These are phyloP conservation scores for Nicotiana sylvestris DNA, from an alignment of 257 asterid genomes.

Conservation along the genomic window DNA sequence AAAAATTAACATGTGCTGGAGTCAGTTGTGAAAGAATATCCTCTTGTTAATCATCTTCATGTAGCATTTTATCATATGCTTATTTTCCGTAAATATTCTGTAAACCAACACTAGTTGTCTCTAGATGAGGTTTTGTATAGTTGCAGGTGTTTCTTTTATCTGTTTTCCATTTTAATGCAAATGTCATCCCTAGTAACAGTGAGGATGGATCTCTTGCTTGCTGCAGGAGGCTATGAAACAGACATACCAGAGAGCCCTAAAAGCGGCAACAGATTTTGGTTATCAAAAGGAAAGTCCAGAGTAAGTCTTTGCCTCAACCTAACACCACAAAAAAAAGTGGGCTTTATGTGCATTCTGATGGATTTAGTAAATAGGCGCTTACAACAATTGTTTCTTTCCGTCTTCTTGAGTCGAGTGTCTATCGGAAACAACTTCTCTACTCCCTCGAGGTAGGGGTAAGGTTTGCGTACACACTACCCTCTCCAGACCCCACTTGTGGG, in stretches of 20 bases:
- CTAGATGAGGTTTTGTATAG: neutral
- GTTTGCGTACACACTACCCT: too few relatives aligned
- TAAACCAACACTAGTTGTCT: neutral
- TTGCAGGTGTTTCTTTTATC: conserved; percentile 7
- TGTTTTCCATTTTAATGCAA: neutral
- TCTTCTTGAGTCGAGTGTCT: too few relatives aligned
- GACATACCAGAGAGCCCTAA: conserved; percentile 75
- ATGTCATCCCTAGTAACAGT: conserved; percentile 1
- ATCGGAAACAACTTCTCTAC: too few relatives aligned
- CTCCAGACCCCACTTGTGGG: too few relatives aligned
- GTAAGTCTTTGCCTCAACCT: conserved; percentile 46
- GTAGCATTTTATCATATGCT: neutral
- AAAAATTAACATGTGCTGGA: neutral
- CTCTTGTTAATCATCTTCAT: neutral
- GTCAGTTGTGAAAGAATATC: neutral
- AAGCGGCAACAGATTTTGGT: conserved; percentile 87
- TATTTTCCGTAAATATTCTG: neutral
- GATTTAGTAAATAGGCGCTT: neutral
- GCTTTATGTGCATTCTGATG: neutral
- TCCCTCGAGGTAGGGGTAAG: too few relatives aligned
- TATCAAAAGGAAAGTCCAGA: conserved; percentile 95
- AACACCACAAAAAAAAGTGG: neutral
- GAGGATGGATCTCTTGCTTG: neutral
- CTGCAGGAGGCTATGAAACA: conserved; percentile 93
- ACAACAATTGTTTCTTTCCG: neutral